Conservation (phyloP, 2,329 filamentous ascomycete genomes). For the Diplodia seriata region DNA sequence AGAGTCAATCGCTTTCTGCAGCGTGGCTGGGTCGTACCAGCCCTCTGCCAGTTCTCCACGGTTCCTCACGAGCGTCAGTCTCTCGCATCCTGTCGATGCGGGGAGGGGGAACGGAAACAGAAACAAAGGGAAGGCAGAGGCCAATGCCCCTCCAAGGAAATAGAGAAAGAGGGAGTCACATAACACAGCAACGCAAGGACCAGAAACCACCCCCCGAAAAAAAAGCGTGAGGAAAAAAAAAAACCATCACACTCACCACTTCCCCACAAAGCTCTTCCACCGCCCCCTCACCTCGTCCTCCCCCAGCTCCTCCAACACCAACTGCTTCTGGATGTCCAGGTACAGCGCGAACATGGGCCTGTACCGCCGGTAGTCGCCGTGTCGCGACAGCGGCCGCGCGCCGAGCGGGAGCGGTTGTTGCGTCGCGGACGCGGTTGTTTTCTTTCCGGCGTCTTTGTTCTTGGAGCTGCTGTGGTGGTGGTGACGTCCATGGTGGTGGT, state of each 20-base stretch:
- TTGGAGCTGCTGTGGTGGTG: neutral
- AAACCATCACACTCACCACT: conserved; percentile 68
- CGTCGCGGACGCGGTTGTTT: too few relatives aligned
- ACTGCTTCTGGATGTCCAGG: conserved; percentile 84
- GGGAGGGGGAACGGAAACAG: too few relatives aligned
- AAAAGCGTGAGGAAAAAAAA: neutral
- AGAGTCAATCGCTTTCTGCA: conserved; percentile 58
- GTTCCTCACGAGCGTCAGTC: conserved; percentile 70
- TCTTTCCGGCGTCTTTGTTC: too few relatives aligned
- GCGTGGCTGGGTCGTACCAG: conserved; percentile 87
- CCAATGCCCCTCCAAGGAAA: too few relatives aligned
- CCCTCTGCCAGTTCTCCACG: conserved; percentile 82
- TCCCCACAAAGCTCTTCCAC: conserved; percentile 91
- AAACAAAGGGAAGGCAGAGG: neutral
- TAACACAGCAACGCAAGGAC: too few relatives aligned
- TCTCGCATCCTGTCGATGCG: conserved; percentile 24
- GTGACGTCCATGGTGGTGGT: neutral
- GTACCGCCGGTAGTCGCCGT: conserved; percentile 67
- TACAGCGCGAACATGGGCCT: conserved; percentile 81
- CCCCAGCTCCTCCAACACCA: conserved; percentile 71
- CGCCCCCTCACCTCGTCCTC: conserved; percentile 79
- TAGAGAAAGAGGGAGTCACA: neutral
- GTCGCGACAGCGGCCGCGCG: conserved; percentile 70
- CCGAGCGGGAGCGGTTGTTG: conserved; percentile 64
- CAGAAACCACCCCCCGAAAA: neutral